Evolutionary conservation across 1,284 basidiomycete genomes (phyloP).

Genomic region (Cerrena zonata): DNA sequence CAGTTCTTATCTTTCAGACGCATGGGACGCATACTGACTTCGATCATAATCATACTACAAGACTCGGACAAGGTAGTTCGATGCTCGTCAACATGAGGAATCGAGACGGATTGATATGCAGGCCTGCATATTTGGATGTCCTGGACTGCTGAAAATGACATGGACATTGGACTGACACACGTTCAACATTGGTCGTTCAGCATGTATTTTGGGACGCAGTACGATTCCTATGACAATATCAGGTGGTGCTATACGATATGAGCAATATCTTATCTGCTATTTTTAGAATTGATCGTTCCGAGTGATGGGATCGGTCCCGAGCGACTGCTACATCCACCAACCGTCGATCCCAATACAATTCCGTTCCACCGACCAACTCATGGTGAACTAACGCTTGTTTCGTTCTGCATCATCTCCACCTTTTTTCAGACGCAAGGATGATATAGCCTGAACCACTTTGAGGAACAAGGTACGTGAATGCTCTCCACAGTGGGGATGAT

Average conservation of each 20-base stretch:
- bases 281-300: background rate
- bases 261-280: background rate
- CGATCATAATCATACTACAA: slow-evolving; percentile 7
- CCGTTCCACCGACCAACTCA: too few relatives aligned
- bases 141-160: slow-evolving; percentile 9
- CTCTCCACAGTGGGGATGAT: background rate
- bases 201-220: too few relatives aligned
- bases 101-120: slow-evolving; percentile 33
- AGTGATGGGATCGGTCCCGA: background rate
- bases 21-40: too few relatives aligned
- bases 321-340: background rate
- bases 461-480: background rate
- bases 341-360: background rate
- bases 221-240: too few relatives aligned
- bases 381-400: too few relatives aligned
- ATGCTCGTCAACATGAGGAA: slow-evolving; percentile 39
- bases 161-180: too few relatives aligned
- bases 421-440: too few relatives aligned
- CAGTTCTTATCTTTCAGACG: background rate
- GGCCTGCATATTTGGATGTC: slow-evolving; percentile 30
- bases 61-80: slow-evolving; percentile 18
- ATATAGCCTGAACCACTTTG: too few relatives aligned
- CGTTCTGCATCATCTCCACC: too few relatives aligned
- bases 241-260: too few relatives aligned
- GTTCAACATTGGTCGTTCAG: too few relatives aligned